A percentile compares a stretch with the other conserved stretches of the same genome.
These are phyloP conservation scores for Tephrocybe rancida DNA, from an alignment of 768 basidiomycete genomes.

Conservation along the genomic window DNA sequence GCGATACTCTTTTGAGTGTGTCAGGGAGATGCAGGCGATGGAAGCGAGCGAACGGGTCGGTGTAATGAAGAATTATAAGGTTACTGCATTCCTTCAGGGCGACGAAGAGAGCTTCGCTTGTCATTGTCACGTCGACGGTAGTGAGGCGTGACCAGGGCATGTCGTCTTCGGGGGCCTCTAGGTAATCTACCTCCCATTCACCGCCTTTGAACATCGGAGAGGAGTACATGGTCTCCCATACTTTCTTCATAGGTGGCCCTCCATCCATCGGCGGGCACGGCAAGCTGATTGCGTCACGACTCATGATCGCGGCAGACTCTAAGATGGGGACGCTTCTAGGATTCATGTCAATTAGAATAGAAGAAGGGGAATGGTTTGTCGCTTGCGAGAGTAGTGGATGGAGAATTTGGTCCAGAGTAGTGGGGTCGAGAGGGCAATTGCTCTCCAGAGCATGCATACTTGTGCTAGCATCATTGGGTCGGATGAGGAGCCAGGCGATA, in stretches of 20 bases:
- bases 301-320: constrained; percentile 1
- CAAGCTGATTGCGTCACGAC: background rate
- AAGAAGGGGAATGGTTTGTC: background rate
- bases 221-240: background rate
- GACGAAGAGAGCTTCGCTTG: background rate
- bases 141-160: background rate
- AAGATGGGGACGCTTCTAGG: background rate
- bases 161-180: background rate
- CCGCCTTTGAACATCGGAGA: background rate
- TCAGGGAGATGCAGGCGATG: background rate
- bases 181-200: constrained; percentile 1
- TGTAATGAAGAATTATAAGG: constrained; percentile 4
- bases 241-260: background rate
- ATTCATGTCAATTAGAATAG: background rate
- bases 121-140: background rate
- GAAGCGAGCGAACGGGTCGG: background rate
- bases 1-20: background rate
- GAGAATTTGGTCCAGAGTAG: constrained; percentile 7
- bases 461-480: constrained; percentile 13
- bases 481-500: constrained; percentile 4
- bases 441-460: constrained; percentile 11
- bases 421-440: constrained; percentile 1
- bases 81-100: constrained; percentile 5
- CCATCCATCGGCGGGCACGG: background rate
- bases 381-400: background rate